phyloP scores from a whole-genome alignment of 306 rosid genomes.

The Cucurbita maxima region DNA sequence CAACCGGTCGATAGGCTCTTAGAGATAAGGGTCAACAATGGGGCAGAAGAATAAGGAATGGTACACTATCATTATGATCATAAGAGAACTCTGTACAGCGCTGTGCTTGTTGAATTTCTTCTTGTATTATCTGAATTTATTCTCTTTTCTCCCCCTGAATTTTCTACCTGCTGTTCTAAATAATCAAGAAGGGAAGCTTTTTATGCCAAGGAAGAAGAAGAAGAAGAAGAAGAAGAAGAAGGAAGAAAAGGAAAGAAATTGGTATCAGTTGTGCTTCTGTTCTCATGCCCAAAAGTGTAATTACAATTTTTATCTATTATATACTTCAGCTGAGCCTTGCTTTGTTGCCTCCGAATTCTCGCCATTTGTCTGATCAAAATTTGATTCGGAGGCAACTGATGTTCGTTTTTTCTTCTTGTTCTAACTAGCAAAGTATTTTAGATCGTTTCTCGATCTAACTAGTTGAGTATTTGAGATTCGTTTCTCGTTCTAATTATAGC shows the following conservation, averaged over 20 bases:
- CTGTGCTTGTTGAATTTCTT: slow-evolving; percentile 11
- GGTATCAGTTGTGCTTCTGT: background rate
- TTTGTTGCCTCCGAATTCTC: background rate
- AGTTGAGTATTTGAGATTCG: too few relatives aligned
- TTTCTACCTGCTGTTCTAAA: background rate
- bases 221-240: slow-evolving; percentile 14
- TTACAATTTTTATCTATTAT: background rate
- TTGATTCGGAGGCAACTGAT: background rate
- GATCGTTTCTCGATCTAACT: too few relatives aligned
- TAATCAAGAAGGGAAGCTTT: background rate
- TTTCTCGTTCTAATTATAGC: too few relatives aligned
- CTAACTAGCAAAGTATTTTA: too few relatives aligned
- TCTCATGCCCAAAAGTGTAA: background rate
- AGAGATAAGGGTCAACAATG: slow-evolving; percentile 70
- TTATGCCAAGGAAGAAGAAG: background rate
- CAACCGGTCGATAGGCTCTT: slow-evolving; percentile 93
- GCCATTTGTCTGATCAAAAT: background rate
- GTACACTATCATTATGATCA: background rate
- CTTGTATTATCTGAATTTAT: background rate
- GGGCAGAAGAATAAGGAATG: slow-evolving; percentile 38
- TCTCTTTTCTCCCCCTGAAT: background rate
- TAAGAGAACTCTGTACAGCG: slow-evolving; percentile 25
- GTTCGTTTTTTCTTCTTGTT: background rate
- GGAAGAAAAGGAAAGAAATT: background rate
- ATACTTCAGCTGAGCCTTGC: background rate